Evolutionary conservation across 805 yeast genomes (phyloP), one percentile per base, ranked within the genome.

Genomic region (Pichia californica): DNA sequence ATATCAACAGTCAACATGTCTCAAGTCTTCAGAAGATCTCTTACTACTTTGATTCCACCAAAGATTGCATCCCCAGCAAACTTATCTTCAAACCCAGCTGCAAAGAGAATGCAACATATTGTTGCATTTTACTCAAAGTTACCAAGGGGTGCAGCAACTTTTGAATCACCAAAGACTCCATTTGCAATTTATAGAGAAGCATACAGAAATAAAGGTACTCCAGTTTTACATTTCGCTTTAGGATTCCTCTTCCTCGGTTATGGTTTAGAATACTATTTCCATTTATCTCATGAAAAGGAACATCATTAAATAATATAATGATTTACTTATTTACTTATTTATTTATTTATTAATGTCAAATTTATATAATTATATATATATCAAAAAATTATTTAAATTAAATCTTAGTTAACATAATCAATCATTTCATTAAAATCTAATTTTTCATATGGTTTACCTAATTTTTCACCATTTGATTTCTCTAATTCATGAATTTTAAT

Each of bases 1-100:
- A 27, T n/a, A 26, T 37, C 33, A 5, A 37, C 14, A 20, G 15
- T 30, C 11, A 48, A 34, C 46, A 87, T 85, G 94, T 84, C 93
- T 62, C 84, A 81, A 73, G 75, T 88, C 69, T 74, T 81, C 62
- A 89, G 86, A 82, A 89, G 99, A 74, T 83, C 83, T 59, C 77
- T 91, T 68, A 88, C 98, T 54, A 84, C 97, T 61, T 77, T 91
- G 73, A 89, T 91, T 64, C 99, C 99, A 58, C 99, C 99, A 67
- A 91, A 91, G 91, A 82, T 91, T 63, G 97, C 96, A 45, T 88
- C 97, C 51, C 93, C 96, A 37, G 25, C 41, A 83, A 89, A 88
- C 83, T 74, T 93, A 55, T 95, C 96, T 48, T 77, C 95, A 49
- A 88, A 88, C 72, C 96, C 97, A 61, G 84, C 91, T 59, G 98